These are phyloP conservation scores for Dimocarpus longan DNA, from an alignment of 345 rosid species.

Conservation along the genomic window DNA sequence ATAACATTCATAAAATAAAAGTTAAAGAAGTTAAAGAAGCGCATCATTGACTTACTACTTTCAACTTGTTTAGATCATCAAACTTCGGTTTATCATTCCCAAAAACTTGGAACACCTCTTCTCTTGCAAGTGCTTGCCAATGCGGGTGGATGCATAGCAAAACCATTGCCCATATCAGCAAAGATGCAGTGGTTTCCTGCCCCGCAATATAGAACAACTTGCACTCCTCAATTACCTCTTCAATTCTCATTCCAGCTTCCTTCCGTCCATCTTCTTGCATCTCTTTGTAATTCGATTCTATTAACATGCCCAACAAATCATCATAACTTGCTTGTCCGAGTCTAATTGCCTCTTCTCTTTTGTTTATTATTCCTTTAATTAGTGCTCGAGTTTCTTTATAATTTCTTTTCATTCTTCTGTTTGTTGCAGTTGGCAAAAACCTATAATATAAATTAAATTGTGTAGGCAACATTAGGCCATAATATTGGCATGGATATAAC, in stretches of 20 bases:
- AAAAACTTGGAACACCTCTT: conserved; percentile 45
- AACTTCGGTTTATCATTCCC: conserved; percentile 40
- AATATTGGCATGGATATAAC: no score
- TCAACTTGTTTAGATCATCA: conserved; percentile 40
- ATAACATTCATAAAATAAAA: no score
- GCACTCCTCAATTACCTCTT: conserved; percentile 62
- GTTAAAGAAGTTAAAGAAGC: no score
- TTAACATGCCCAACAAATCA: conserved; percentile 50
- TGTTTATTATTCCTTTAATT: conserved; percentile 36
- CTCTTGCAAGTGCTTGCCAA: conserved; percentile 63
- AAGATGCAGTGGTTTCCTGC: conserved; percentile 54
- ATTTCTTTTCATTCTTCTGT: conserved; percentile 42
- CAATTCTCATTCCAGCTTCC: conserved; percentile 35
- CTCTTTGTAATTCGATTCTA: conserved; percentile 42
- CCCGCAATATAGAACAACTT: conserved; percentile 69
- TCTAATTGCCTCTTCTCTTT: conserved; percentile 41
- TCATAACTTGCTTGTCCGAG: conserved; percentile 31
- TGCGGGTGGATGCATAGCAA: conserved; percentile 49
- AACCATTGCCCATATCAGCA: conserved; percentile 58
- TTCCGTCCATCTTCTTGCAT: conserved; percentile 29
- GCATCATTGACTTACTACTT: conserved; percentile 19
- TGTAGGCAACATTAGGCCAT: no score
- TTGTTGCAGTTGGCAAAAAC: conserved; percentile 46
- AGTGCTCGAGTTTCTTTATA: conserved; percentile 32
- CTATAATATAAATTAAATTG: conserved; percentile 21